These are phyloP conservation scores for Xylaria venustula DNA, from an alignment of 495 filamentous ascomycete genomes.

Conservation along the genomic window DNA sequence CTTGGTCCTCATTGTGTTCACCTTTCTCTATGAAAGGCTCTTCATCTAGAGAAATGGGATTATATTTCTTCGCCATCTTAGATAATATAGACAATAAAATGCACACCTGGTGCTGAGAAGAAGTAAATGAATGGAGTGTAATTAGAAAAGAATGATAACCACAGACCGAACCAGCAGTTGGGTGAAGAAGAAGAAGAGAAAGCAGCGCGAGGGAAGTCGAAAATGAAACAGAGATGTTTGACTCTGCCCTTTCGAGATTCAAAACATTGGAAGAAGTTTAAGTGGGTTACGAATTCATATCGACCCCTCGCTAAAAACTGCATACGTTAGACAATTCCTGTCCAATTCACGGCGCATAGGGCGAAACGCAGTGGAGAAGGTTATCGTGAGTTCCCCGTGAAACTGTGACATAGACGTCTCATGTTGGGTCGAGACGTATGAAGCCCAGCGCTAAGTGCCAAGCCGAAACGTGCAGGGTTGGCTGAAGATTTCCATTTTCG, in stretches of 20 bases:
- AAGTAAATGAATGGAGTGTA: constrained; percentile 20
- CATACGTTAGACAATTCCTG: not conserved
- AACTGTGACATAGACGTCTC: constrained; percentile 10
- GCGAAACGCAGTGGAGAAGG: constrained; percentile 3
- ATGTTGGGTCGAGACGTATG: constrained; percentile 7
- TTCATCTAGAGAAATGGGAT: constrained; percentile 36
- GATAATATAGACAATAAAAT: constrained; percentile 21
- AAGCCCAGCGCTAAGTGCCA: constrained; percentile 7
- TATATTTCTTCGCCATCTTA: constrained; percentile 33
- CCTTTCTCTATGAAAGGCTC: constrained; percentile 34
- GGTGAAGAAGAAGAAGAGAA: constrained; percentile 17
- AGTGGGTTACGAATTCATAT: not conserved
- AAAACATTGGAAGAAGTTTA: not conserved
- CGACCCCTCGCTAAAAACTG: not conserved
- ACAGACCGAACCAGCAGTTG: constrained; percentile 22
- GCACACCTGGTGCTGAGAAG: constrained; percentile 42
- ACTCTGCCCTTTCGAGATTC: not conserved
- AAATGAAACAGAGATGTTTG: not conserved
- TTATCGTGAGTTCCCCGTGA: not conserved
- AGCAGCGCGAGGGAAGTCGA: constrained; percentile 1
- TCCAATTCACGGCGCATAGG: not conserved
- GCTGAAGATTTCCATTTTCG: not conserved
- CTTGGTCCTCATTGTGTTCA: constrained; percentile 14
- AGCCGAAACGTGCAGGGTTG: not conserved
- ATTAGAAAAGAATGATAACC: constrained; percentile 3